Conservation (phyloP, 2,329 filamentous ascomycete genomes). For the Curvularia hawaiiensis region DNA sequence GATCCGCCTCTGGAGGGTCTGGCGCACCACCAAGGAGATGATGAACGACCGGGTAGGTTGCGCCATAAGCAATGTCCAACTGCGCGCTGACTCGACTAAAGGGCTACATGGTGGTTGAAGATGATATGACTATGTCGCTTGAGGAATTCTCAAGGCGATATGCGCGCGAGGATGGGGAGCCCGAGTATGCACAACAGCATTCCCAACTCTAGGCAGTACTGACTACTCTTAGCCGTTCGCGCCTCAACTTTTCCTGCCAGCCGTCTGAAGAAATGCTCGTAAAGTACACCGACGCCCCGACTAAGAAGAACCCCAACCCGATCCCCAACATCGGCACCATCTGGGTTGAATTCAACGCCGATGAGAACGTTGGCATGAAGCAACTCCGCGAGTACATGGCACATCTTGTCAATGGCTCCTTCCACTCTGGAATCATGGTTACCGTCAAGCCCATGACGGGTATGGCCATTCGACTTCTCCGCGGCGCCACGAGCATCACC, state of each 20-base stretch:
- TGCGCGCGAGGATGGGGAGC: constrained; percentile 71
- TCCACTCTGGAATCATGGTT: constrained; percentile 89
- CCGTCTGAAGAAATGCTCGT: constrained; percentile 83
- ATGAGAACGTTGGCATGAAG: constrained; percentile 83
- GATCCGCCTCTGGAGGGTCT: constrained; percentile 86
- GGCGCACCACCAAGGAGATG: constrained; percentile 95
- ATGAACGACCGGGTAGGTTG: constrained; percentile 79
- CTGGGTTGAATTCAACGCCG: constrained; percentile 89
- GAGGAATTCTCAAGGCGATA: constrained; percentile 79
- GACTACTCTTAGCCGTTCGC: constrained; percentile 66
- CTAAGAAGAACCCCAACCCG: constrained; percentile 71
- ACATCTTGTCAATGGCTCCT: constrained; percentile 77
- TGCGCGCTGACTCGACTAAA: constrained; percentile 49
- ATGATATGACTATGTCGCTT: constrained; percentile 85
- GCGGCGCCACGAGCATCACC: constrained; percentile 33
- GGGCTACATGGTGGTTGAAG: constrained; percentile 92
- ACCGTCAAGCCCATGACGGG: constrained; percentile 81
- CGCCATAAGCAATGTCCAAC: constrained; percentile 17
- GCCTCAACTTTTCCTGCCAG: constrained; percentile 86
- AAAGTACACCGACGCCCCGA: constrained; percentile 78
- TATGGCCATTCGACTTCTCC: constrained; percentile 62
- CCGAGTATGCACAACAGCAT: constrained; percentile 65
- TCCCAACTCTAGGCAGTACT: constrained; percentile 7
- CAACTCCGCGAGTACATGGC: constrained; percentile 91
- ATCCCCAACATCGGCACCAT: constrained; percentile 80